These are phyloP conservation scores for Leishmania gerbilli DNA, from an alignment of 208 protist species.

Conservation along the genomic window DNA sequence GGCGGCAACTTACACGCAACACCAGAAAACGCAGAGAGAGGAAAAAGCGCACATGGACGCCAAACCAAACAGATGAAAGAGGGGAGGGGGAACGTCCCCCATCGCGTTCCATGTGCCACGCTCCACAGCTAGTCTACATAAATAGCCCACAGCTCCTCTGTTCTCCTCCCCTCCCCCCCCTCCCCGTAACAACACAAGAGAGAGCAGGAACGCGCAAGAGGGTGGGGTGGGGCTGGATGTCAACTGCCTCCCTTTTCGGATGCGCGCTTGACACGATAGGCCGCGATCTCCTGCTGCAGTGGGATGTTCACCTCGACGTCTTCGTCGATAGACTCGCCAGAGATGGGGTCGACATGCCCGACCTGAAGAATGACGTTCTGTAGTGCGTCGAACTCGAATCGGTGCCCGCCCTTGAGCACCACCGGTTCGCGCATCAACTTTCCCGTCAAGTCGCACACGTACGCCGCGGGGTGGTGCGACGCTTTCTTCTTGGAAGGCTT, in stretches of 20 bases:
- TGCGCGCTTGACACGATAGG: slow-evolving; percentile 69
- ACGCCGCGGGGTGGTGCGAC: slow-evolving; percentile 62
- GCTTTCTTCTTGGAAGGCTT: slow-evolving; percentile 36
- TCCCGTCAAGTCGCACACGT: slow-evolving; percentile 80
- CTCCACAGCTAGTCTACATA: neutral
- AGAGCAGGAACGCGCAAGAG: neutral
- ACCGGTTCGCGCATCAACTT: slow-evolving; percentile 92
- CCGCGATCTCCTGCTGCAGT: slow-evolving; percentile 86
- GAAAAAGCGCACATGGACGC: neutral
- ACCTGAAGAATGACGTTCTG: slow-evolving; percentile 74
- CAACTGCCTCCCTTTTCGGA: slow-evolving; percentile 19
- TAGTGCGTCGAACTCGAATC: slow-evolving; percentile 81
- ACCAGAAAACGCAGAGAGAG: neutral
- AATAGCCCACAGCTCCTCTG: neutral
- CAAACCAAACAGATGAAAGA: neutral
- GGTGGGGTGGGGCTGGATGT: neutral
- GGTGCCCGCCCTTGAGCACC: slow-evolving; percentile 73
- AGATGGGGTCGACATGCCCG: slow-evolving; percentile 87
- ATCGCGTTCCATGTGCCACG: neutral
- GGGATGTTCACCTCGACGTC: slow-evolving; percentile 62
- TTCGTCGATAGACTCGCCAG: slow-evolving; percentile 69
- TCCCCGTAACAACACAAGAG: neutral
- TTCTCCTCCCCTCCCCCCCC: neutral
- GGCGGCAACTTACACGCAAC: neutral
- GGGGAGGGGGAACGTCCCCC: neutral